Evolutionary conservation across 108 stramenopile genomes (phyloP).

Genomic region (Nitzschia sp.): DNA sequence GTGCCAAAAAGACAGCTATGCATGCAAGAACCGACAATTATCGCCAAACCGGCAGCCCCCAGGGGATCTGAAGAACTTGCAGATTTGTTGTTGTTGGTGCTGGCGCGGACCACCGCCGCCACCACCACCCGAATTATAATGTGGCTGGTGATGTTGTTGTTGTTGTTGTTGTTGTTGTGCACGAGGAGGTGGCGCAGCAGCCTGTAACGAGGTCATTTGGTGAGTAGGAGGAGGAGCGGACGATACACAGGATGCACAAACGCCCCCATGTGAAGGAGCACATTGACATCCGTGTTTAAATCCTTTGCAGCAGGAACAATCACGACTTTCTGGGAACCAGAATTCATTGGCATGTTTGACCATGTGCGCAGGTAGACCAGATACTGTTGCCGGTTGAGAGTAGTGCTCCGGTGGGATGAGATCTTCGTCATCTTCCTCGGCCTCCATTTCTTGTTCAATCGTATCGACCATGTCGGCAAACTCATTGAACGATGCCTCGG

Average conservation of each 20-base stretch:
- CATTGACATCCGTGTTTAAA: constrained; percentile 52
- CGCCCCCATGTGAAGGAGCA: constrained; percentile 11
- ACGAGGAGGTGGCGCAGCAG: not conserved
- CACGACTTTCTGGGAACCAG: constrained; percentile 58
- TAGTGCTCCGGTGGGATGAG: not conserved
- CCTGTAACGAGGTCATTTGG: constrained; percentile 10
- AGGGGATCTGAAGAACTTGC: constrained; percentile 47
- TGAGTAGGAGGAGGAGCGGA: not conserved
- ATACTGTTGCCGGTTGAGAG: not conserved
- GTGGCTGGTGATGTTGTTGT: not conserved
- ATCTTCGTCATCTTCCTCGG: not conserved
- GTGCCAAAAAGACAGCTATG: constrained; percentile 2
- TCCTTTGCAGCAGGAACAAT: constrained; percentile 53
- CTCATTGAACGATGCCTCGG: constrained; percentile 10
- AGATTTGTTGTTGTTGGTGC: constrained; percentile 14
- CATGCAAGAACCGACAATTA: constrained; percentile 28
- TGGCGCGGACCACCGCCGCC: not conserved
- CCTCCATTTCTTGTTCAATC: constrained; percentile 21
- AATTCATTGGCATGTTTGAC: constrained; percentile 43
- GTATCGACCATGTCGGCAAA: constrained; percentile 22
- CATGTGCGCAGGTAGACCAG: constrained; percentile 33
- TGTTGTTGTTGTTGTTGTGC: constrained; percentile 3
- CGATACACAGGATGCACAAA: constrained; percentile 12
- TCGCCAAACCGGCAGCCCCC: constrained; percentile 50
- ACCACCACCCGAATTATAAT: not conserved